Base-by-base conservation (phyloP, 1,139 yeast genomes). In the Kluyveromyces sp. region DNA sequence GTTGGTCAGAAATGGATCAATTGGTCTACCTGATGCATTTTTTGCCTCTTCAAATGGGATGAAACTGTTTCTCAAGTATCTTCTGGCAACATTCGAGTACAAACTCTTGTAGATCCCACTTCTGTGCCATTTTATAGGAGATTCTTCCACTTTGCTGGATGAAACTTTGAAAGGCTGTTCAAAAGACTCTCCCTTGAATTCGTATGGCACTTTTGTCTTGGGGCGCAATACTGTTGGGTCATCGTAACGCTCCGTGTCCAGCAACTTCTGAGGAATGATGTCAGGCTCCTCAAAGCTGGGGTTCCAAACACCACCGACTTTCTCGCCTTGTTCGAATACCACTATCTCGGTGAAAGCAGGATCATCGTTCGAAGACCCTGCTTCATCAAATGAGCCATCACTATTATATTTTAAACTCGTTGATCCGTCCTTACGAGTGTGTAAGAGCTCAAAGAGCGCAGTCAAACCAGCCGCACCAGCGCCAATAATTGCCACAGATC, bases 1-100 rank as follows among this genome's bases (percentile, higher is more conserved):
- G 43, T 64, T 70, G 4, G 74, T 62, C 53, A 70, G 56, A 46
- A 75, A 68, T 6, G 75, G 75, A 46, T 65, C 64, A 17, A 70
- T 61, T n/a, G 35, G 39, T 46, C 65, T 26, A 1, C 36, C 25
- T 15, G 36, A 22, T 1, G 38, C 22, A 13, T 35, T 38, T 15
- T 34, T 39, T 7, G 3, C 43, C 6, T 39, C 44, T 2, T 39
- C 18, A 33, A 42, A 46, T 2, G 49, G 48, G 37, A 50, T 50
- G 36, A 50, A 50, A n/a, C 52, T 48, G 35, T 49, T 37, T 44
- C 51, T 46, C 12, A 50, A 45, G 30, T 49, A 47, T 40, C 52
- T 41, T 35, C 45, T 42, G 17, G 53, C 47, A 13, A 50, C 53
- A 26, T 50, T 50, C 15, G 52, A 49, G 22, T 39, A 50, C 30